Conservation (phyloP, 2,329 filamentous ascomycete genomes). For the Rugonectria rugulosa region DNA sequence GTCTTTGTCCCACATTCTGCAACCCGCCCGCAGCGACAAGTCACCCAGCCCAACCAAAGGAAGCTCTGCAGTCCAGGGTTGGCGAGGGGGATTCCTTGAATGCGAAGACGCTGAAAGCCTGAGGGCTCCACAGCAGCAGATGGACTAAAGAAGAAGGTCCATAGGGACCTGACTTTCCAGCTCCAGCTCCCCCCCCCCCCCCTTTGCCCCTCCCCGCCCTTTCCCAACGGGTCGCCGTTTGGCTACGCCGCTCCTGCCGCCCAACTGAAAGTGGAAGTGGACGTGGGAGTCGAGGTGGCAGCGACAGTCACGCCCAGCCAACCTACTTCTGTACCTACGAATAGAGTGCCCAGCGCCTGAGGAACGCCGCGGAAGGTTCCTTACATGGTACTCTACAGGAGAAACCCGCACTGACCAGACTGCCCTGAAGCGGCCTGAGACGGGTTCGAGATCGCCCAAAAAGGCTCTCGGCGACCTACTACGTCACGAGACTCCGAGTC, state of each 20-base stretch:
- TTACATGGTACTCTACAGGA: neutral
- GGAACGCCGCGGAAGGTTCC: neutral
- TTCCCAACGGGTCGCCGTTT: neutral
- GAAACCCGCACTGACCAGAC: slow-evolving; percentile 3
- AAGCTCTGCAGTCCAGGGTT: slow-evolving; percentile 2
- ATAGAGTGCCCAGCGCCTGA: neutral
- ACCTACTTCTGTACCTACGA: too few relatives aligned
- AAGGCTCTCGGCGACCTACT: slow-evolving; percentile 32
- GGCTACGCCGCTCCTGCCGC: neutral
- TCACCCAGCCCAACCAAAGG: slow-evolving; percentile 26
- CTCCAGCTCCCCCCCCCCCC: too few relatives aligned
- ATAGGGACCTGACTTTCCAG: too few relatives aligned
- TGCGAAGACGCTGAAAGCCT: too few relatives aligned
- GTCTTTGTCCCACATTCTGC: neutral
- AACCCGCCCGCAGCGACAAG: slow-evolving; percentile 13
- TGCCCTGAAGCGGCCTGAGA: slow-evolving; percentile 8
- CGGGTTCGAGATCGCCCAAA: slow-evolving; percentile 16
- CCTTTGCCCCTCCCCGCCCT: neutral
- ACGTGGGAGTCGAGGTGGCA: too few relatives aligned
- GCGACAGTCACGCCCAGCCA: too few relatives aligned
- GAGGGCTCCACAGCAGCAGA: neutral
- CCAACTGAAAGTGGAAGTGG: too few relatives aligned
- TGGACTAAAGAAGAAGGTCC: slow-evolving; percentile 6
- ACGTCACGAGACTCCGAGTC: slow-evolving; percentile 41
- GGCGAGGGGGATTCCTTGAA: slow-evolving; percentile 3